Evolutionary conservation across 441 rosid species (phyloP).

Genomic region (Eutrema salsugineum): DNA sequence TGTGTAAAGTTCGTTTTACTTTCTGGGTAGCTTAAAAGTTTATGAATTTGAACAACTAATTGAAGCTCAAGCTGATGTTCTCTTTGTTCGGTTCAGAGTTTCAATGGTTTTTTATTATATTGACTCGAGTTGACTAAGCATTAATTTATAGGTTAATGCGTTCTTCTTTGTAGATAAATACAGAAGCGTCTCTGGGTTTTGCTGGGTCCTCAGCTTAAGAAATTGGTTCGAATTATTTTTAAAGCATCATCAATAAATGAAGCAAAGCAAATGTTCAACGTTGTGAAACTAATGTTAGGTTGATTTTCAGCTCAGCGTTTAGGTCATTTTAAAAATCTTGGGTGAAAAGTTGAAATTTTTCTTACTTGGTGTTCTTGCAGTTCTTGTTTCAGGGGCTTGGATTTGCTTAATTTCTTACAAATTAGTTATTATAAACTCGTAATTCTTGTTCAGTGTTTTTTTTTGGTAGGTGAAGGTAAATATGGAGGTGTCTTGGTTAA

Average conservation of each 20-base stretch:
- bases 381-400: neutral
- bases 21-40: neutral
- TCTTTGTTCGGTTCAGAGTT: neutral
- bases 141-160: neutral
- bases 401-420: neutral
- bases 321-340: neutral
- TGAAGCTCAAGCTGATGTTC: neutral
- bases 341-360: neutral
- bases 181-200: neutral
- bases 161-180: neutral
- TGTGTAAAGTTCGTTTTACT: neutral
- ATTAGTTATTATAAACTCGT: neutral
- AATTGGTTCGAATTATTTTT: neutral
- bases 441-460: neutral
- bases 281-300: too few species aligned
- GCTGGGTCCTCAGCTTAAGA: neutral
- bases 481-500: constrained; percentile 78
- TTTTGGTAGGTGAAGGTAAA: constrained; percentile 39
- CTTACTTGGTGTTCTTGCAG: neutral
- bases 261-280: too few species aligned
- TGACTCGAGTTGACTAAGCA: constrained; percentile 20
- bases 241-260: too few species aligned
- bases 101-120: neutral
- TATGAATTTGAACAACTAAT: neutral
- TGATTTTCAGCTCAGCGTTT: neutral